Evolutionary conservation across 805 yeast species (phyloP).

Genomic region (Wickerhamomyces rabaulensis): DNA sequence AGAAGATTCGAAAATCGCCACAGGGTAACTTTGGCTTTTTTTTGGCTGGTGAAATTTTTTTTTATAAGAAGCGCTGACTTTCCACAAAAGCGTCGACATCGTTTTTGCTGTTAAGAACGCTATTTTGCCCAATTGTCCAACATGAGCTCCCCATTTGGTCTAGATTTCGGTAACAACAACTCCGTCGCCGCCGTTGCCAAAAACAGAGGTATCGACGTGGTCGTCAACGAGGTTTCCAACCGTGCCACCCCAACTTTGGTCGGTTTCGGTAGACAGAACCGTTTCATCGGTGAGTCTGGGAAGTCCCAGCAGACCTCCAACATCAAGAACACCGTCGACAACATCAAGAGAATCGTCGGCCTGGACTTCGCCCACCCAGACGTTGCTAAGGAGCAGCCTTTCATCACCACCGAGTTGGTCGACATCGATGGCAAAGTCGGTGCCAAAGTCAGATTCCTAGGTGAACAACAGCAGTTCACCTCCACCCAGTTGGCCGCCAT

Average conservation of each 20-base stretch:
- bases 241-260: slow-evolving; percentile 90
- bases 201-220: slow-evolving; percentile 97
- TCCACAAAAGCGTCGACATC: background rate
- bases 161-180: slow-evolving; percentile 94
- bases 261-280: slow-evolving; percentile 85
- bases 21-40: background rate
- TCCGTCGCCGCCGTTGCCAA: slow-evolving; percentile 95
- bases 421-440: slow-evolving; percentile 75
- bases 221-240: slow-evolving; percentile 98
- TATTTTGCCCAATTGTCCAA: background rate
- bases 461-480: slow-evolving; percentile 72
- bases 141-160: slow-evolving; percentile 95
- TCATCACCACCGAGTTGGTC: slow-evolving; percentile 65
- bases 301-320: slow-evolving; percentile 96
- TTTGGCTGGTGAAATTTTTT: background rate
- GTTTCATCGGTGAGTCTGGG: slow-evolving; percentile 93
- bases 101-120: background rate
- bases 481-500: slow-evolving; percentile 90
- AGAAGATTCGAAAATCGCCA: background rate
- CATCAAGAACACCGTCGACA: slow-evolving; percentile 93
- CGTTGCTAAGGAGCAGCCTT: slow-evolving; percentile 67
- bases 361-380: slow-evolving; percentile 71
- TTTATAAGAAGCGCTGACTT: background rate
- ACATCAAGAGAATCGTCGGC: slow-evolving; percentile 90
- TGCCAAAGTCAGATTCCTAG: slow-evolving; percentile 79